These are phyloP conservation scores for Cyclostephanos tholiformis DNA, from an alignment of 108 stramenopile genomes.

Conservation along the genomic window DNA sequence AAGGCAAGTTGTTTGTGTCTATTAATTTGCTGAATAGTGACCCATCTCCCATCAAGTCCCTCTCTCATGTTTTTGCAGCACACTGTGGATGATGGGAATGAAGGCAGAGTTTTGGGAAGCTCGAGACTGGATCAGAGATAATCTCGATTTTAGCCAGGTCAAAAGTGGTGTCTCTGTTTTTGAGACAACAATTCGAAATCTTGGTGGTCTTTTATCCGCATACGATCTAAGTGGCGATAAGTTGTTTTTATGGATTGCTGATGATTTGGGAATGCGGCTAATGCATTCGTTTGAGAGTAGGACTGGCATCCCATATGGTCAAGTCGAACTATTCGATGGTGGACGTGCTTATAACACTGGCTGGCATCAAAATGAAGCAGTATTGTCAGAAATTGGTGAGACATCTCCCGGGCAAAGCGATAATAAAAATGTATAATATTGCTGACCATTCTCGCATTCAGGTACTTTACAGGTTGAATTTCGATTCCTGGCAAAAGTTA, in stretches of 20 bases:
- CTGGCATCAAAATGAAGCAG: slow-evolving; percentile 39
- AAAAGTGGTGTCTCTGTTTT: slow-evolving; percentile 64
- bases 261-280: slow-evolving; percentile 36
- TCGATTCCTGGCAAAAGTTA: slow-evolving; percentile 34
- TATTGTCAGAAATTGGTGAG: slow-evolving; percentile 30
- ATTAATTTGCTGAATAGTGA: not conserved
- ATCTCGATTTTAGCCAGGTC: slow-evolving; percentile 42
- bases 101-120: slow-evolving; percentile 70
- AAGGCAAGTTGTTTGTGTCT: slow-evolving; percentile 14
- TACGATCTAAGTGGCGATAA: slow-evolving; percentile 65
- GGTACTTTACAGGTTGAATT: slow-evolving; percentile 45
- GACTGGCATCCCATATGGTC: slow-evolving; percentile 39
- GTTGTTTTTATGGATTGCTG: slow-evolving; percentile 27
- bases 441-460: not conserved
- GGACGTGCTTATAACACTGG: slow-evolving; percentile 30
- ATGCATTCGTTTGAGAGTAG: slow-evolving; percentile 32
- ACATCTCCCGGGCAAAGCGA: not conserved
- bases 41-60: not conserved
- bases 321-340: slow-evolving; percentile 24
- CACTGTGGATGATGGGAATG: slow-evolving; percentile 78
- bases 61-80: slow-evolving; percentile 42
- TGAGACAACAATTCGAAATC: slow-evolving; percentile 70
- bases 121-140: slow-evolving; percentile 54
- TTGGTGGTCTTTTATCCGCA: slow-evolving; percentile 73
- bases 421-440: not conserved